These are phyloP conservation scores for Sporothrix protearum DNA, from an alignment of 2,329 filamentous ascomycete species.

Conservation along the genomic window DNA sequence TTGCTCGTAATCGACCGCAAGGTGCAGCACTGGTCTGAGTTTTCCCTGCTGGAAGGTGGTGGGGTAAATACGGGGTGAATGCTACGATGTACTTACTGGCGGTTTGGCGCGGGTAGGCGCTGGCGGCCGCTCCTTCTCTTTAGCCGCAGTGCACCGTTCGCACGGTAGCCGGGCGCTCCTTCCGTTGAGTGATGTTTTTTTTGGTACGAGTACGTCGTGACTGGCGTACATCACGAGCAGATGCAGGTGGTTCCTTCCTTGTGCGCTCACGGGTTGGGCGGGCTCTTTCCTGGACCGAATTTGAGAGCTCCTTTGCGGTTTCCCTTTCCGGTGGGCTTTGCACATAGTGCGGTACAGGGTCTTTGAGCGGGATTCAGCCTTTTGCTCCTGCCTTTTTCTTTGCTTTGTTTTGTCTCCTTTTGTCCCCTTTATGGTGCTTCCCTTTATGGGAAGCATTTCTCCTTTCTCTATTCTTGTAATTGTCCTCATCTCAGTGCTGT, in stretches of 20 bases:
- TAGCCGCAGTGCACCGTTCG: neutral
- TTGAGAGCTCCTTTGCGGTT: neutral
- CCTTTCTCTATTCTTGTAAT: neutral
- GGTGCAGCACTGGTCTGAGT: slow-evolving; percentile 9
- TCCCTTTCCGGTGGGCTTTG: slow-evolving; percentile 3
- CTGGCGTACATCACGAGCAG: neutral
- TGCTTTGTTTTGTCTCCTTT: neutral
- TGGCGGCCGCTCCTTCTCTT: slow-evolving; percentile 11
- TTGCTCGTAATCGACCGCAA: slow-evolving; percentile 11
- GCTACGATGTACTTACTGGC: neutral
- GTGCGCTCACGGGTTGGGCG: neutral
- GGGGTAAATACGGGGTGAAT: slow-evolving; percentile 23
- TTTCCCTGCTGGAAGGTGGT: slow-evolving; percentile 9
- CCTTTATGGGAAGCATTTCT: neutral
- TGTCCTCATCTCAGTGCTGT: neutral
- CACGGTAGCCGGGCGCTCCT: neutral
- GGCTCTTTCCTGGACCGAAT: neutral
- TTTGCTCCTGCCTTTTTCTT: too few species aligned
- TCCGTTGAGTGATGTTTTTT: neutral
- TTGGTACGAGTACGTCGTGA: neutral
- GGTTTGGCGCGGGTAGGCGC: neutral
- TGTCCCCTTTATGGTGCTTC: neutral
- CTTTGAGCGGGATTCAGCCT: neutral
- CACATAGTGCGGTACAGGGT: neutral
- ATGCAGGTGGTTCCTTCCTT: slow-evolving; percentile 6